Percentiles rank a stretch among this genome's conserved stretches.
Conservation (phyloP, 495 filamentous ascomycete species). For the Penicillium bialowiezense region DNA sequence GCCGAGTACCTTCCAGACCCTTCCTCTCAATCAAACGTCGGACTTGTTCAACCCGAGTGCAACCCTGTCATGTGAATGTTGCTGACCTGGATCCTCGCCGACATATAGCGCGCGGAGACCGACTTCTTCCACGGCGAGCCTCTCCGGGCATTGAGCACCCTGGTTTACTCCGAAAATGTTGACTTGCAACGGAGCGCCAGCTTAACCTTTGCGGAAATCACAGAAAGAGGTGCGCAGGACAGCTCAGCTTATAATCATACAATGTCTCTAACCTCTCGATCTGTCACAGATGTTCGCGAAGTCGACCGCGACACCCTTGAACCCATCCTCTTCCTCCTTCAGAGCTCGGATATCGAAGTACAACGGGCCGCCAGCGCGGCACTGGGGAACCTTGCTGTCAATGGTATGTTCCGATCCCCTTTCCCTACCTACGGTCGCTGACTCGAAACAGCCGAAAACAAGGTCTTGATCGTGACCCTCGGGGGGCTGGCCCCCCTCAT, state of each 20-base stretch:
- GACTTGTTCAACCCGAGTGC: background rate
- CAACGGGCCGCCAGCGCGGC: slow-evolving; percentile 96
- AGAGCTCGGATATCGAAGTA: slow-evolving; percentile 94
- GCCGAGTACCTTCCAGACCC: background rate
- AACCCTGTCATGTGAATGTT: slow-evolving; percentile 7
- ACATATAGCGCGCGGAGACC: slow-evolving; percentile 79
- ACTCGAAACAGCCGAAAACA: slow-evolving; percentile 82
- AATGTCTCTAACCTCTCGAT: slow-evolving; percentile 10
- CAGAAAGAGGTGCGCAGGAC: slow-evolving; percentile 77
- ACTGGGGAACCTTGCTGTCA: slow-evolving; percentile 93
- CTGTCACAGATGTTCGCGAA: slow-evolving; percentile 79
- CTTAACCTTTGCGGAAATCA: slow-evolving; percentile 98
- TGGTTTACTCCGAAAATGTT: slow-evolving; percentile 98
- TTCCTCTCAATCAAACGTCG: background rate
- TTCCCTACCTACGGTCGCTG: slow-evolving; percentile 29
- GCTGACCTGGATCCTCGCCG: slow-evolving; percentile 10
- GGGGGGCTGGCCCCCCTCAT: slow-evolving; percentile 90
- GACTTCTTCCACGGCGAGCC: slow-evolving; percentile 98
- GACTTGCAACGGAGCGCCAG: slow-evolving; percentile 96
- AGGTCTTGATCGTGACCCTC: slow-evolving; percentile 89
- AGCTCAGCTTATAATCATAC: slow-evolving; percentile 1
- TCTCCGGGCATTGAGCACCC: slow-evolving; percentile 87
- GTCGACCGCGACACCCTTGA: slow-evolving; percentile 93
- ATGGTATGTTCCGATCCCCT: slow-evolving; percentile 61
- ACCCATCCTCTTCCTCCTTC: slow-evolving; percentile 90